Evolutionary conservation across 192 early-diverging fungal genomes (phyloP), one percentile per base, ranked within the genome.

Genomic region (Coemansia sp.): DNA sequence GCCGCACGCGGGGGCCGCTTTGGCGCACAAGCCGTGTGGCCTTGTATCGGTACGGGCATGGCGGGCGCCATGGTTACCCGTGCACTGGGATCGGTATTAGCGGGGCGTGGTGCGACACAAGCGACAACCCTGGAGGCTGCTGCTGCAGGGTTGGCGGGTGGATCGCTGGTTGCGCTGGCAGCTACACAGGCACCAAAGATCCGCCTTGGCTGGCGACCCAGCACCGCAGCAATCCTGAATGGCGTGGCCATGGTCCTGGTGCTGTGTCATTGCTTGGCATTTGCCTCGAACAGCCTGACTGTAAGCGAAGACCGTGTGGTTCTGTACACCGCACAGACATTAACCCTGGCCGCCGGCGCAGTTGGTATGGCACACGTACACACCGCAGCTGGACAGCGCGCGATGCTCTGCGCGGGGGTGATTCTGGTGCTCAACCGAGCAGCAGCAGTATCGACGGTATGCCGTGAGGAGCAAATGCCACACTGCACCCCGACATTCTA

Each of bases 241-340:
- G n/a, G n/a, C n/a, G n/a, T n/a, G n/a, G n/a, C n/a, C n/a, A n/a
- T n/a, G n/a, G n/a, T n/a, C n/a, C n/a, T n/a, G n/a, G n/a, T n/a
- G n/a, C n/a, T n/a, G n/a, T n/a, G n/a, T 18, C 85, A 88, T 47
- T 71, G 77, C 10, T 54, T 83, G 28, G 78, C 80, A 0, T 86
- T 90, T 35, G 82, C 80, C 0, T 95, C 93, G 6, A 92, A 98
- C 69, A 92, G 87, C 54, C 94, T 86, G 54, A 92, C 89, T 1
- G 78, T 95, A 23, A 84, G 76, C 75, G 93, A 98, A 68, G 91
- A 96, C 51, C 66, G 75, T 27, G 75, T 88, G 18, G 77, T 82
- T 13, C 56, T 78, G 0, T 85, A 82, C 52, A 61, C 90, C 12
- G 39, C 83, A 5, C 84, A 86, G 42, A 81, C 85, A 2, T 79